These are phyloP conservation scores for Penicillium soppii DNA, from an alignment of 495 filamentous ascomycete species.

Conservation along the genomic window DNA sequence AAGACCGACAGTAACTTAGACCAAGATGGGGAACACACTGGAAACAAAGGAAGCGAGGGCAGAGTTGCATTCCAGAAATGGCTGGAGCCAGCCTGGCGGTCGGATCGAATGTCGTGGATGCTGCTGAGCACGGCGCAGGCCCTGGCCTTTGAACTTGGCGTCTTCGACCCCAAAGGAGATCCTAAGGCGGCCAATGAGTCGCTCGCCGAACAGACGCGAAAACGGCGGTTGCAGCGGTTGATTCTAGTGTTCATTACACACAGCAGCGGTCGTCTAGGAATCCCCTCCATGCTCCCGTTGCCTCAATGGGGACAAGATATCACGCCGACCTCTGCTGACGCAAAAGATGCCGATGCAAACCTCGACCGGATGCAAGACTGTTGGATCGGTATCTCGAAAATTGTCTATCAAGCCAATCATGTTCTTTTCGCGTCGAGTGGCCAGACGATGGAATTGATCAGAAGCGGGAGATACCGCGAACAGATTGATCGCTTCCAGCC, in stretches of 20 bases:
- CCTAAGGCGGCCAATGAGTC: constrained; percentile 50
- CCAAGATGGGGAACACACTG: constrained; percentile 33
- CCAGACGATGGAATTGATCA: constrained; percentile 82
- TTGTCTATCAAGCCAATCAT: constrained; percentile 87
- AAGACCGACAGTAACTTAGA: constrained; percentile 35
- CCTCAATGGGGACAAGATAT: constrained; percentile 54
- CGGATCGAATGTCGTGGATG: constrained; percentile 99
- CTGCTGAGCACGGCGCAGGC: constrained; percentile 86
- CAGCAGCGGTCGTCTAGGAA: constrained; percentile 85
- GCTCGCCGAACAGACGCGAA: constrained; percentile 65
- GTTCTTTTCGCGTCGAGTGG: constrained; percentile 78
- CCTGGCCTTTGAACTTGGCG: constrained; percentile 87
- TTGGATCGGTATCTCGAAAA: constrained; percentile 86
- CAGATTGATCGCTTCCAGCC: constrained; percentile 80
- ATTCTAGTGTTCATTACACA: constrained; percentile 89
- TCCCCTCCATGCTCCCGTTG: constrained; percentile 87
- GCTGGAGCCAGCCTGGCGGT: constrained; percentile 94
- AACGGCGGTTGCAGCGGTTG: constrained; percentile 77
- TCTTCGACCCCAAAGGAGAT: constrained; percentile 81
- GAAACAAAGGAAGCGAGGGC: constrained; percentile 43
- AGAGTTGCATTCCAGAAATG: constrained; percentile 80
- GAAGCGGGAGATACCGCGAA: constrained; percentile 75
- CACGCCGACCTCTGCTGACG: constrained; percentile 27
- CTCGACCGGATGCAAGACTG: constrained; percentile 72
- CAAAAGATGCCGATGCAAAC: constrained; percentile 28